These are phyloP conservation scores for Lenzites betulinus DNA, from an alignment of 768 basidiomycete species.

Conservation along the genomic window DNA sequence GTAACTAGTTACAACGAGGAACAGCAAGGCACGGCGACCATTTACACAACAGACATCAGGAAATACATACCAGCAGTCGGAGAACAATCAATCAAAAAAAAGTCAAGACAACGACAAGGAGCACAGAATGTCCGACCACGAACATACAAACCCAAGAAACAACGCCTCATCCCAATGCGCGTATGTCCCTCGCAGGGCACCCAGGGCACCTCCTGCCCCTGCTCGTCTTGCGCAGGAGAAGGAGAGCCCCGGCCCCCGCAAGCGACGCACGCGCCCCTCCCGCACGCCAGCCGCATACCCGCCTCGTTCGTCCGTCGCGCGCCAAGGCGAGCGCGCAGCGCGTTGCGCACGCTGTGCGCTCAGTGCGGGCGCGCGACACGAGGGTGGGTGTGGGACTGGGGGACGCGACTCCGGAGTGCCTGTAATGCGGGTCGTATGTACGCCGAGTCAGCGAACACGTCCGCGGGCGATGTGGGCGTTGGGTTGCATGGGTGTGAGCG, in stretches of 20 bases:
- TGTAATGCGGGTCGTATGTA: background rate
- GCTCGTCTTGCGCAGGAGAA: background rate
- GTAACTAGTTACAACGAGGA: too few species aligned
- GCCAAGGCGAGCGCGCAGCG: background rate
- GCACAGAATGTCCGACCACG: too few species aligned
- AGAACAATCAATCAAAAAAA: too few species aligned
- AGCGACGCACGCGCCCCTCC: background rate
- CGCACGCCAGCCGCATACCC: background rate
- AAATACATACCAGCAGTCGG: too few species aligned
- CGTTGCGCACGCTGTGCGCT: background rate
- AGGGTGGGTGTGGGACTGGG: background rate
- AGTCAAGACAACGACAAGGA: too few species aligned
- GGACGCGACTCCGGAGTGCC: background rate
- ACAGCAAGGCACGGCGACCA: too few species aligned
- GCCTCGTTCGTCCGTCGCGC: background rate
- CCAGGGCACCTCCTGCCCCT: background rate
- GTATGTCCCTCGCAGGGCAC: background rate
- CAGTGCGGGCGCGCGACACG: background rate
- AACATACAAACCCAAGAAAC: background rate
- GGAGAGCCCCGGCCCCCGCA: background rate
- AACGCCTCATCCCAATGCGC: background rate
- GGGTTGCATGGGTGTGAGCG: too few species aligned
- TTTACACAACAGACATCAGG: too few species aligned
- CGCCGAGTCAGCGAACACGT: background rate
- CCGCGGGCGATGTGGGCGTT: background rate